Conservation (phyloP, 345 rosid species). For the Crucihimalaya himalaica region DNA sequence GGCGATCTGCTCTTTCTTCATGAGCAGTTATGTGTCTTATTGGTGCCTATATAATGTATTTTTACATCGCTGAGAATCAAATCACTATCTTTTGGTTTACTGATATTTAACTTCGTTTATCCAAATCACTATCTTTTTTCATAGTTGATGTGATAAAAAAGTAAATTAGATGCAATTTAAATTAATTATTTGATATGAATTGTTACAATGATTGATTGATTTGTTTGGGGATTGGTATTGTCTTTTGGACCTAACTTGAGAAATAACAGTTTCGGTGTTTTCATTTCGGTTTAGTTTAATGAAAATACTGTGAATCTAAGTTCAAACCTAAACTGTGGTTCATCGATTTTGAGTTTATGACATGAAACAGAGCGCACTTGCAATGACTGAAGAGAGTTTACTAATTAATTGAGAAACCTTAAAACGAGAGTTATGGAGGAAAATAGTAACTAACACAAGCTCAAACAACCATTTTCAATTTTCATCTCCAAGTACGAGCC, state of each 20-base stretch:
- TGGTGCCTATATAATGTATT: neutral
- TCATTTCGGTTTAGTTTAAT: neutral
- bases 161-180: no score
- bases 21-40: constrained; percentile 38
- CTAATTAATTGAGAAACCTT: no score
- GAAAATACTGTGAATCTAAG: neutral
- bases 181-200: neutral
- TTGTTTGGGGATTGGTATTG: neutral
- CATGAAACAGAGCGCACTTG: neutral
- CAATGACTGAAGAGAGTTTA: neutral
- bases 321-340: neutral
- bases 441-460: neutral
- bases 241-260: neutral
- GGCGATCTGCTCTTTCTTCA: constrained; percentile 26
- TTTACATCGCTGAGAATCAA: neutral
- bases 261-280: neutral
- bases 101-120: neutral
- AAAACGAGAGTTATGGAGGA: no score
- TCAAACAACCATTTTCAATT: neutral
- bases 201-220: neutral
- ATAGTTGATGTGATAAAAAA: no score
- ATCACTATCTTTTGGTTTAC: neutral
- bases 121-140: no score
- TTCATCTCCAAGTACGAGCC: neutral
- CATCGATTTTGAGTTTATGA: no score